Evolutionary conservation across 805 yeast genomes (phyloP), one percentile per base, ranked within the genome.

Genomic region (Lachancea dasiensis): DNA sequence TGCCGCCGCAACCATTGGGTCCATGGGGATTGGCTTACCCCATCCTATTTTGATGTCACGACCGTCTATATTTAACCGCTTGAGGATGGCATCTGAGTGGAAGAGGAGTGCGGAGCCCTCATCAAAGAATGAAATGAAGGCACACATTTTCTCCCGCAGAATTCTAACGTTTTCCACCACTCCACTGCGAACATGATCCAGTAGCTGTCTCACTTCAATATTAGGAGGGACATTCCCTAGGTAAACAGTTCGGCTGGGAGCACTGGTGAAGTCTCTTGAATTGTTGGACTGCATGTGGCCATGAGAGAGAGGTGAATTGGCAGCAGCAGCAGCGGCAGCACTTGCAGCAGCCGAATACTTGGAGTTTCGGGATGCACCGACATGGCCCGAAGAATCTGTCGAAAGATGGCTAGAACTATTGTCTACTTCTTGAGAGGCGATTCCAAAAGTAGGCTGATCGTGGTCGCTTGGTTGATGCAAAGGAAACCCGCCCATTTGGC

Each of bases 181-280:
- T 22, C 97, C 97, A 22, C 94, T 81, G 50, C 95, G 76, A 21
- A 89, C 95, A 60, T 86, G 94, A 57, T 89, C 89, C 53, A 90
- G 70, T 34, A 92, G 64, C 52, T 86, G 95, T 50, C 82, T 78
- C 4, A 90, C 77, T 14, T 87, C 76, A 41, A 87, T 71, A 44
- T 81, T 83, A n/a, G 72, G 63, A 1, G 97, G 96, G 26, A 90
- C 73, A 56, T 86, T 86, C 11, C 96, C 96, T 51, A 90, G 67
- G 56, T 86, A 86, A 7, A 90, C 95, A 0, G 97, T 86, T 58
- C 97, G 76, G 15, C 87, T 80, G 26, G 83, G 83, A 2, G 82
- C 81, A 27, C 60, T 48, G 17, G 56, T 58, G 46, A 63, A 64
- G 43, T 59, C 65, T 26, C 53, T 42, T 8, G 57, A 49, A 35